Evolutionary conservation across 108 stramenopile genomes (phyloP).

Genomic region (Nitzschia sp.): DNA sequence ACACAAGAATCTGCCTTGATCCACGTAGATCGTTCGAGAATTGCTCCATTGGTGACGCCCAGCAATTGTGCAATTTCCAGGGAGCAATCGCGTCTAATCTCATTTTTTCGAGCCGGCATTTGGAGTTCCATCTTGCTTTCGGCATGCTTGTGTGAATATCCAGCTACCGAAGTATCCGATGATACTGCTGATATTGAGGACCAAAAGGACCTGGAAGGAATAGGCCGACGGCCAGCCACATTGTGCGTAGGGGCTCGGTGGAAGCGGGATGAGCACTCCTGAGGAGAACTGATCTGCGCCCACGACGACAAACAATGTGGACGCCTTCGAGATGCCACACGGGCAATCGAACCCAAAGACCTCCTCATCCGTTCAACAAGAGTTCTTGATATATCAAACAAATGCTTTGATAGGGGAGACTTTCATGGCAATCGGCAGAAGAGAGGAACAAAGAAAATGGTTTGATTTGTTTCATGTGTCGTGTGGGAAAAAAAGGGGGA

Average conservation of each 20-base stretch:
- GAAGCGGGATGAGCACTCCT: too few species aligned
- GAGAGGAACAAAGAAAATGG: too few species aligned
- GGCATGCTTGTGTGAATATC: not conserved
- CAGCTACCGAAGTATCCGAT: not conserved
- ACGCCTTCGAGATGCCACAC: not conserved
- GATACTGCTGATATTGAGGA: not conserved
- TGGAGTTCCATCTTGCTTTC: not conserved
- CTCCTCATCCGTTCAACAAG: not conserved
- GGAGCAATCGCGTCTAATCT: not conserved
- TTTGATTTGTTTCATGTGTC: too few species aligned
- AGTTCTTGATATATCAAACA: too few species aligned
- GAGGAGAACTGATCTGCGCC: too few species aligned
- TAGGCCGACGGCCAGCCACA: not conserved
- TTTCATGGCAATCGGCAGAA: too few species aligned
- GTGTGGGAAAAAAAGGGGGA: too few species aligned
- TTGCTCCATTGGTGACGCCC: not conserved
- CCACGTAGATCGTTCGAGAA: slow-evolving; percentile 5
- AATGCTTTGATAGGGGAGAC: too few species aligned
- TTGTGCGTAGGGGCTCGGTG: too few species aligned
- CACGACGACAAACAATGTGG: too few species aligned
- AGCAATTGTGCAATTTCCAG: slow-evolving; percentile 2
- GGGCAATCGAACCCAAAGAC: not conserved
- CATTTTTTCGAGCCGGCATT: not conserved
- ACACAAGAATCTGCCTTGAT: slow-evolving; percentile 3
- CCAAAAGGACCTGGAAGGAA: not conserved